Percentiles rank a stretch among this genome's conserved stretches.
phyloP scores from a whole-genome alignment of 768 basidiomycete species.

The Mycena rebaudengoi region DNA sequence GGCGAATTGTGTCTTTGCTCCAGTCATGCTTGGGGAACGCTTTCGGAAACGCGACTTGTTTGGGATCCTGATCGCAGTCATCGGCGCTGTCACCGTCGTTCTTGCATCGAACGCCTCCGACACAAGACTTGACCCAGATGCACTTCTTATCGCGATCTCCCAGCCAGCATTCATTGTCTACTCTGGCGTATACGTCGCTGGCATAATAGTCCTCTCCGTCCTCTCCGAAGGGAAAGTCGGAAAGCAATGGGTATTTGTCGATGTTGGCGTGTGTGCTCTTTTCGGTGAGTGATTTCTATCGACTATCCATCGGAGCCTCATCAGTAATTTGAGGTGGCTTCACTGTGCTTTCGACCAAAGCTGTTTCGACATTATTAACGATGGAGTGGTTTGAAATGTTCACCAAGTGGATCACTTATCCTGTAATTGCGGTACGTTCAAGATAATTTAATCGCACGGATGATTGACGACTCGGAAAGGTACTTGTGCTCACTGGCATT shows the following conservation, averaged over 20 bases:
- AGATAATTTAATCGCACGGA: background rate
- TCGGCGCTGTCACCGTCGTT: constrained; percentile 95
- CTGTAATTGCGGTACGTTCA: constrained; percentile 70
- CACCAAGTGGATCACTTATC: constrained; percentile 84
- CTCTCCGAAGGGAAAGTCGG: constrained; percentile 75
- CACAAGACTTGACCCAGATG: constrained; percentile 71
- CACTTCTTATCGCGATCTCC: constrained; percentile 72
- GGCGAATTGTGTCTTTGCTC: constrained; percentile 95
- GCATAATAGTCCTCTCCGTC: constrained; percentile 64
- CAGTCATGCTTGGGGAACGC: constrained; percentile 80
- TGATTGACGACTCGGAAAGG: constrained; percentile 45
- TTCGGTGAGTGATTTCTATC: constrained; percentile 59
- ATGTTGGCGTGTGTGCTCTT: constrained; percentile 87
- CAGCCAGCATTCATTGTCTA: constrained; percentile 82
- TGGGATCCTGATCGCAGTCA: constrained; percentile 80
- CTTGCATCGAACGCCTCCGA: constrained; percentile 79
- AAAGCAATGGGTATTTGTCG: constrained; percentile 77
- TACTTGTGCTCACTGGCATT: constrained; percentile 76
- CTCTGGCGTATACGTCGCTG: constrained; percentile 65
- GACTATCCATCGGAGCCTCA: constrained; percentile 3
- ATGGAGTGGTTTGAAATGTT: constrained; percentile 81
- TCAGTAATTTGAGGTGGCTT: constrained; percentile 73
- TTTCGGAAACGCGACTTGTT: constrained; percentile 87
- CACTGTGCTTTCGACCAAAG: constrained; percentile 94
- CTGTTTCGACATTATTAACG: constrained; percentile 85